phyloP scores from a whole-genome alignment of 2,329 filamentous ascomycete species.

The Coccinonectria pachysandricola region DNA sequence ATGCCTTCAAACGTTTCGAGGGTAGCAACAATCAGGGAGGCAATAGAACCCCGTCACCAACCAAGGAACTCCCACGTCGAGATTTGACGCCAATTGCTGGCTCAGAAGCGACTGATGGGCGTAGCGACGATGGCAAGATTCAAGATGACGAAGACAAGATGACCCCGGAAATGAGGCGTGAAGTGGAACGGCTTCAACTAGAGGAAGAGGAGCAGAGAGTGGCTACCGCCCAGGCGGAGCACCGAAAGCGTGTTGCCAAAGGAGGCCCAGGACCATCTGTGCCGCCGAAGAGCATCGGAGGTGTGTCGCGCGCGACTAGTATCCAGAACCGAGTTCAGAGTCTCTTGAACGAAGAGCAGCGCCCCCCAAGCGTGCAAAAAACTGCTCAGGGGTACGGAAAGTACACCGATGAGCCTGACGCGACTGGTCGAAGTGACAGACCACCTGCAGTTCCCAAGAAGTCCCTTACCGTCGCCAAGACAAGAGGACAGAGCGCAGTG shows the following conservation, averaged over 20 bases:
- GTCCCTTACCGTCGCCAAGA: slow-evolving; percentile 29
- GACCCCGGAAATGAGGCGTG: slow-evolving; percentile 79
- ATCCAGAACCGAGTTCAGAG: slow-evolving; percentile 90
- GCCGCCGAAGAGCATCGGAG: slow-evolving; percentile 45
- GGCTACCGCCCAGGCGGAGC: slow-evolving; percentile 79
- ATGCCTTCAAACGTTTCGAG: slow-evolving; percentile 90
- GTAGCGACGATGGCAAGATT: slow-evolving; percentile 54
- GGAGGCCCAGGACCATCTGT: slow-evolving; percentile 28
- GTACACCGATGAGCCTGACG: slow-evolving; percentile 53
- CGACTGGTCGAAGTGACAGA: slow-evolving; percentile 28
- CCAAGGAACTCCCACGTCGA: slow-evolving; percentile 37
- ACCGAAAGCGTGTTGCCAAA: slow-evolving; percentile 61
- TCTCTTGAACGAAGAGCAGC: slow-evolving; percentile 68
- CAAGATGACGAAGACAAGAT: slow-evolving; percentile 56
- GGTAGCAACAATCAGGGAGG: slow-evolving; percentile 28
- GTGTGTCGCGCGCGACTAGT: slow-evolving; percentile 58
- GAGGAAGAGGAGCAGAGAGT: slow-evolving; percentile 86
- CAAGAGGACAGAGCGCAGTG: slow-evolving; percentile 8
- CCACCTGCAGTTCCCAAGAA: slow-evolving; percentile 41
- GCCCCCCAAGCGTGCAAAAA: slow-evolving; percentile 43
- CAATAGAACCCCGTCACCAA: slow-evolving; percentile 38
- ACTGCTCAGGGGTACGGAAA: slow-evolving; percentile 87
- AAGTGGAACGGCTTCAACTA: slow-evolving; percentile 72
- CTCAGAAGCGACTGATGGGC: slow-evolving; percentile 53
- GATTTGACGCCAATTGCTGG: slow-evolving; percentile 62